These are phyloP conservation scores for Colletotrichum camelliae DNA, from an alignment of 2,329 filamentous ascomycete species.

Conservation along the genomic window DNA sequence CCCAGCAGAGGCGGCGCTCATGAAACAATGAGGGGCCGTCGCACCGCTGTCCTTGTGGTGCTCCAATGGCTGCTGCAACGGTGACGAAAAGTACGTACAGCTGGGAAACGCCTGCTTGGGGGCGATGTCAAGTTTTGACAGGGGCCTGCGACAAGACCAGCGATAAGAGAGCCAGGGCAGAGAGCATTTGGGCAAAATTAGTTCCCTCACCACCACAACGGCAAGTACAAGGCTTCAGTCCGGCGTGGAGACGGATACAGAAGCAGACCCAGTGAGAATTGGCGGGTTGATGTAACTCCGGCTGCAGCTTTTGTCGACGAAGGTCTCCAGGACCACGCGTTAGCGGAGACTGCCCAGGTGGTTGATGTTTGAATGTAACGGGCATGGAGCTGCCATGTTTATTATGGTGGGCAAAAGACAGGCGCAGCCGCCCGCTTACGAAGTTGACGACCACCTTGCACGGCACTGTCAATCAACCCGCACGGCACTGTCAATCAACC, in stretches of 20 bases:
- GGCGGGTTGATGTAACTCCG: not conserved
- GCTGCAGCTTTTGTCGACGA: constrained; percentile 4
- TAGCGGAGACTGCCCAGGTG: not conserved
- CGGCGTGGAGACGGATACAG: not conserved
- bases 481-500: not conserved
- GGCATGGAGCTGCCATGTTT: not conserved
- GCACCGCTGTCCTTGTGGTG: not conserved
- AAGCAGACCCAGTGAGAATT: not conserved
- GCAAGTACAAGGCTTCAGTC: not conserved
- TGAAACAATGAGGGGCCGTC: constrained; percentile 6
- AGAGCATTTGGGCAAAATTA: not conserved
- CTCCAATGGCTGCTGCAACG: not conserved
- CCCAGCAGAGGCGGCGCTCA: not conserved
- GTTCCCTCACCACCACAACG: not conserved
- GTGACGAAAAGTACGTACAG: not conserved
- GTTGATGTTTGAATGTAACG: not conserved
- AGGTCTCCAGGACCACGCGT: not conserved
- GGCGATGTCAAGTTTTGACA: not conserved
- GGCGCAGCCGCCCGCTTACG: not conserved
- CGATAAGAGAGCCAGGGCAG: not conserved
- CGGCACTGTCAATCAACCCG: not conserved
- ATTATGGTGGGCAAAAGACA: not conserved
- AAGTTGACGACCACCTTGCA: not conserved
- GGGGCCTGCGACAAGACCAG: not conserved
- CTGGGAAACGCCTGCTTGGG: not conserved